Percentiles rank a stretch among this genome's conserved stretches.
Conservation (phyloP, 352 stramenopile genomes). For the Saprolegnia diclina region DNA sequence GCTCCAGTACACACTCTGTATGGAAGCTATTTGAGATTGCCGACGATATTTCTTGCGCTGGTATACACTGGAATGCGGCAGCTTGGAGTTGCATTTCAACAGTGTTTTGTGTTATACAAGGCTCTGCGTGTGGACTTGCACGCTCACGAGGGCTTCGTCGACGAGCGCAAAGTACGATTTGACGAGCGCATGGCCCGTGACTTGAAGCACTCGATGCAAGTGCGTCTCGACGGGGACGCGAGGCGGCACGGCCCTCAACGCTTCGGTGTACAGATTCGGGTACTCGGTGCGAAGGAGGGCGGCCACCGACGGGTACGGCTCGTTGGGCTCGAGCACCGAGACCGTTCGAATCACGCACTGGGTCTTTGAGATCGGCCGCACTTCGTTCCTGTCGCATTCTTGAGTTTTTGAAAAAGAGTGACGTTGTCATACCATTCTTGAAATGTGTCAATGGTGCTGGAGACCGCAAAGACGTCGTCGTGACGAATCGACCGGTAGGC, state of each 20-base stretch:
- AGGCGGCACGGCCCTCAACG: background rate
- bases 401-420: background rate
- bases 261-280: background rate
- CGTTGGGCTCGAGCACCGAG: conserved; percentile 2
- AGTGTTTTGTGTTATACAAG: too few relatives aligned
- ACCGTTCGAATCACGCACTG: background rate
- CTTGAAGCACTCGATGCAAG: background rate
- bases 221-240: background rate
- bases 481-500: conserved; percentile 2
- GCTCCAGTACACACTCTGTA: too few relatives aligned
- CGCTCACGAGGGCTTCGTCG: background rate
- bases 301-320: background rate
- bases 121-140: too few relatives aligned
- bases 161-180: background rate
- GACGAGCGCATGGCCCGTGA: background rate
- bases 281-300: background rate
- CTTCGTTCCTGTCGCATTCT: background rate
- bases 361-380: background rate
- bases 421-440: conserved; percentile 3
- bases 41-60: too few relatives aligned
- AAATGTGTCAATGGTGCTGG: background rate
- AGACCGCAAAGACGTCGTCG: background rate
- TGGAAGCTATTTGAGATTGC: too few relatives aligned
- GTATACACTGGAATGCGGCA: too few relatives aligned
- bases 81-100: too few relatives aligned